These are phyloP conservation scores for Malus sylvestris DNA, from an alignment of 306 rosid genomes.

Conservation along the genomic window DNA sequence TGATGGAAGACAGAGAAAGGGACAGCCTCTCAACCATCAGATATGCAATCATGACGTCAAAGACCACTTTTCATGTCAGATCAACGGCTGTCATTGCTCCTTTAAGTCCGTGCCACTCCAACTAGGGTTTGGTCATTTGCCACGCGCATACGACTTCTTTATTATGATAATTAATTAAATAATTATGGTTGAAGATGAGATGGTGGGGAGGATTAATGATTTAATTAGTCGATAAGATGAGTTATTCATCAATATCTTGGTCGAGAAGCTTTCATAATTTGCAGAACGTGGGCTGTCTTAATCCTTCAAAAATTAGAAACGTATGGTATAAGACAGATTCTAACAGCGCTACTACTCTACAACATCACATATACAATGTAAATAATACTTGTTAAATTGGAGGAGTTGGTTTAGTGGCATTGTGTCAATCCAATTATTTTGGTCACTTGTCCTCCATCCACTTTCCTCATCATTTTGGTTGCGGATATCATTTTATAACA, in stretches of 20 bases:
- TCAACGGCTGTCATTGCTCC: conserved; percentile 18
- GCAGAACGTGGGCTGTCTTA: background rate
- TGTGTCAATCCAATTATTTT: background rate
- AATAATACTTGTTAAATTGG: background rate
- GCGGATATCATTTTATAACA: background rate
- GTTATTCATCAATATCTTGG: background rate
- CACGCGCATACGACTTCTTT: conserved; percentile 3
- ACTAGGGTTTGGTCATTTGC: background rate
- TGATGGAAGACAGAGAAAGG: background rate
- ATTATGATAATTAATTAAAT: no score
- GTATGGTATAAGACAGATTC: background rate
- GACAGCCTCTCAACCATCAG: conserved; percentile 9
- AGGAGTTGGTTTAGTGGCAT: conserved; percentile 4
- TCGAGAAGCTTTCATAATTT: background rate
- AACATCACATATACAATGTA: background rate
- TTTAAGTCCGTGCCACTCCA: background rate
- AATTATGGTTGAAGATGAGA: background rate
- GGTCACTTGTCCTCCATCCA: conserved; percentile 5
- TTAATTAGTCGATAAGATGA: background rate
- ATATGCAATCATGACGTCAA: conserved; percentile 25
- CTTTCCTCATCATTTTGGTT: background rate
- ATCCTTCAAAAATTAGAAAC: background rate
- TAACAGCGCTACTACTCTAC: background rate
- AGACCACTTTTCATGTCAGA: background rate
- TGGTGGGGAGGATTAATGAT: background rate